phyloP scores from a whole-genome alignment of 2,329 filamentous ascomycete species.

The Venturiaceae sp. region DNA sequence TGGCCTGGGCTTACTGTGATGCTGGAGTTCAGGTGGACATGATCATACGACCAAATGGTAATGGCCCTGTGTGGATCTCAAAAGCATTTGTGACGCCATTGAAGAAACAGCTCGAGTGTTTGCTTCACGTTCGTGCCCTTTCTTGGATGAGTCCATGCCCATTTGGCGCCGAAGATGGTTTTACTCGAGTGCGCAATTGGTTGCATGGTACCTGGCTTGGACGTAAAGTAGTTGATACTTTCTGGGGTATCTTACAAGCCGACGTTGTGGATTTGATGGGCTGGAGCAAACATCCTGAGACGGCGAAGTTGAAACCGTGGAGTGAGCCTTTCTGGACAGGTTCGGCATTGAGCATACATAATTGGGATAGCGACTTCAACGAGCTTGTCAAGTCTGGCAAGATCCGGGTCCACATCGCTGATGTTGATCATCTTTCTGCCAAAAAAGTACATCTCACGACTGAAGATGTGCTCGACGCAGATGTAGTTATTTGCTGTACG shows the following conservation, averaged over 20 bases:
- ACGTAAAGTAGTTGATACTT: slow-evolving; percentile 42
- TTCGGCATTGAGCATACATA: slow-evolving; percentile 48
- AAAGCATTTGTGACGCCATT: slow-evolving; percentile 55
- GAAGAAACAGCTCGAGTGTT: slow-evolving; percentile 58
- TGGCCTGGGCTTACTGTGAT: slow-evolving; percentile 45
- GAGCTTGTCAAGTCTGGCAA: slow-evolving; percentile 43
- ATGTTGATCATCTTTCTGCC: slow-evolving; percentile 39
- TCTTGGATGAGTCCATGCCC: slow-evolving; percentile 69
- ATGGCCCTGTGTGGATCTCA: slow-evolving; percentile 51
- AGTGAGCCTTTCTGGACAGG: slow-evolving; percentile 41
- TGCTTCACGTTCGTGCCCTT: slow-evolving; percentile 56
- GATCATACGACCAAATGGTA: slow-evolving; percentile 48
- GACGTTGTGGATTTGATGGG: slow-evolving; percentile 41
- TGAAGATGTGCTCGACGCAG: slow-evolving; percentile 33
- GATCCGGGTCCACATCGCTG: slow-evolving; percentile 46
- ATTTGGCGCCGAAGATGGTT: slow-evolving; percentile 58
- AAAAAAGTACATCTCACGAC: slow-evolving; percentile 38
- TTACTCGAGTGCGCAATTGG: slow-evolving; percentile 41
- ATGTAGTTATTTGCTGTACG: slow-evolving; percentile 45
- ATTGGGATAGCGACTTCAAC: slow-evolving; percentile 47
- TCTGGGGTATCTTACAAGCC: slow-evolving; percentile 46
- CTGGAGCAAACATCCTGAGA: slow-evolving; percentile 32
- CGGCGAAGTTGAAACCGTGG: slow-evolving; percentile 32
- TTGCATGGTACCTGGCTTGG: slow-evolving; percentile 50
- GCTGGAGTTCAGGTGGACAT: slow-evolving; percentile 44